Base-by-base conservation (phyloP, 176 grass and related monocot genomes). In the Carex myosuroides region DNA sequence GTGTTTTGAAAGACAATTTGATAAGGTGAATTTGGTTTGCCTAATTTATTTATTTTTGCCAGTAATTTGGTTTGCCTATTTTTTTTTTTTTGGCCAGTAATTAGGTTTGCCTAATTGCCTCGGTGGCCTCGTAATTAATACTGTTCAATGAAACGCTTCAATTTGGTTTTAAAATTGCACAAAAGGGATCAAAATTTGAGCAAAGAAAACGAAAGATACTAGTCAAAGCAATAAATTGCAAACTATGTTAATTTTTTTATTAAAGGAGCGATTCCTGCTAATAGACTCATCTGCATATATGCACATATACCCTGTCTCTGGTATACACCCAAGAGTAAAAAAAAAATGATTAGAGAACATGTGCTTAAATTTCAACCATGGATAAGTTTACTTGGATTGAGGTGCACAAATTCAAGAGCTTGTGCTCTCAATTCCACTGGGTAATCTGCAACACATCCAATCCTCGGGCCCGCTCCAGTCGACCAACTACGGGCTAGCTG, bases 361-460 rank as follows among this genome's bases (percentile, higher is more conserved):
- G 11, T 65, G 33, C 59, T 65, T 18, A 48, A 54, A 26, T 81
- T 54, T 65, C 62, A 83, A 44, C 20, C 59, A 11, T 48, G 61
- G 20, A 67, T 50, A 46, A 66, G 66, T 18, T 66, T 44, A 11
- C 53, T 79, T 1, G 88, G 90, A 8, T 88, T 85, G 29, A 95
- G 62, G 83, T 70, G 79, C 48, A 95, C 87, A 64, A 90, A 81
- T 60, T 95, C 88, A 29, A 95, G 50, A 64, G 90, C 93, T 78
- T 83, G 83, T 62, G 88, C 79, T 60, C 90, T 89, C 39, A 95
- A 84, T 87, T 91, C 87, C 1, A 79, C 87, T 0, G 90, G 93
- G 80, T 95, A 92, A 84, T 95, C 93, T 6, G 88, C 87, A 33
- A 95, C 87, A 29, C 90, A 95, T 5, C 90, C 93, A 21, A 95